A percentile compares a stretch with the other conserved stretches of the same genome.
Conservation (phyloP, 2,329 filamentous ascomycete species). For the Sclerotinia minor region DNA sequence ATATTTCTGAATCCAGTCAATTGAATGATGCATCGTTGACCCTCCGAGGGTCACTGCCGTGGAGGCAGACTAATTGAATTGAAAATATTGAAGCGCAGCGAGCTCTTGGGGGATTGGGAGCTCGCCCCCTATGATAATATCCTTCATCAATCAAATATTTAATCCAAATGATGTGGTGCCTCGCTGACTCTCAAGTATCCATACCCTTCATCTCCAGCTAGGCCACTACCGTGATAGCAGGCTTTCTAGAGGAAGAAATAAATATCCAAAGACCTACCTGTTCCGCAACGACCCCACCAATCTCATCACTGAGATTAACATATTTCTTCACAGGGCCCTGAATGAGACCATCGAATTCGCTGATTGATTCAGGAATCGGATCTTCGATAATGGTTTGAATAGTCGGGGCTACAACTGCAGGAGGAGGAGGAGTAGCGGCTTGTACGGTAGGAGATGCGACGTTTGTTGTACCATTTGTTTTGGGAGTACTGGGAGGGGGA, state of each 20-base stretch:
- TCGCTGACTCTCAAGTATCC: not conserved
- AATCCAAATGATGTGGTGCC: not conserved
- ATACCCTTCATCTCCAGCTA: not conserved
- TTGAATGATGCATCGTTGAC: constrained; percentile 2
- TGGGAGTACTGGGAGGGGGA: constrained; percentile 56
- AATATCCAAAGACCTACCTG: constrained; percentile 59
- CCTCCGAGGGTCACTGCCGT: not conserved
- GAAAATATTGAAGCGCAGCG: not conserved
- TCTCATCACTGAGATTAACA: constrained; percentile 71
- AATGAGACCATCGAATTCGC: constrained; percentile 84
- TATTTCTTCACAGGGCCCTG: constrained; percentile 73
- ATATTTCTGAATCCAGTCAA: not conserved
- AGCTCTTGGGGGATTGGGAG: not conserved
- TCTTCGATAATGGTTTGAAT: constrained; percentile 47
- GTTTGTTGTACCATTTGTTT: constrained; percentile 45
- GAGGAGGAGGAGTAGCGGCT: constrained; percentile 27
- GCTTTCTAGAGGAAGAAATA: not conserved
- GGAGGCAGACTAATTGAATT: not conserved
- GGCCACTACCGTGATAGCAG: not conserved
- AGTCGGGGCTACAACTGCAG: not conserved
- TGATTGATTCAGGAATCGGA: constrained; percentile 70
- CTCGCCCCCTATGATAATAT: not conserved
- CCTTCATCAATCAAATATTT: not conserved
- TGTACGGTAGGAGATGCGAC: constrained; percentile 37
- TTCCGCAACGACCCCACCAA: constrained; percentile 76